Conservation (phyloP, 257 asterid species). For the Eucommia ulmoides region DNA sequence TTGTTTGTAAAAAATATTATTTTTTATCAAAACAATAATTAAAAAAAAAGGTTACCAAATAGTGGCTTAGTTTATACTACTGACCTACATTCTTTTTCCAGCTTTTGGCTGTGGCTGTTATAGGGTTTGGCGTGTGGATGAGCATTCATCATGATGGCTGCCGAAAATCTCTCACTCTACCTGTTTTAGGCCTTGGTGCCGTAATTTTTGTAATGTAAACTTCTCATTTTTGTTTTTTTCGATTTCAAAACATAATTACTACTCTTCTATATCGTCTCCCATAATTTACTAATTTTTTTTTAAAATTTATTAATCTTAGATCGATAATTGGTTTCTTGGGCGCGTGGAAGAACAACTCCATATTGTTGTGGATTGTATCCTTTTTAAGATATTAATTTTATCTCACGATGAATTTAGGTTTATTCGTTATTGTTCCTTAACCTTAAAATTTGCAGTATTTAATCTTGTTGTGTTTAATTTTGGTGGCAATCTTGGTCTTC, state of each 20-base stretch:
- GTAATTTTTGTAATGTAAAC: constrained; percentile 61
- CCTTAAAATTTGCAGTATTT: constrained; percentile 48
- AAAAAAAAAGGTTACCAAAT: too few relatives aligned
- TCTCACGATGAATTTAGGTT: constrained; percentile 2
- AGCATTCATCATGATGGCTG: constrained; percentile 71
- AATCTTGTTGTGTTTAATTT: constrained; percentile 55
- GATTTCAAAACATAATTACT: not conserved
- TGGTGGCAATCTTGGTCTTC: constrained; percentile 86
- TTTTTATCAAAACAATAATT: not conserved
- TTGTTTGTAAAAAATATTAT: not conserved
- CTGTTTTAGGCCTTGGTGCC: constrained; percentile 76
- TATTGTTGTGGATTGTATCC: constrained; percentile 93
- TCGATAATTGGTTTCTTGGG: constrained; percentile 75
- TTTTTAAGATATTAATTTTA: constrained; percentile 7
- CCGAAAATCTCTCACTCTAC: constrained; percentile 66
- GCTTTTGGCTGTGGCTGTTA: constrained; percentile 60
- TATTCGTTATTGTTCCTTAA: constrained; percentile 33
- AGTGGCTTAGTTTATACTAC: constrained; percentile 3
- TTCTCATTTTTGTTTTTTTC: not conserved
- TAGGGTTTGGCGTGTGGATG: constrained; percentile 91
- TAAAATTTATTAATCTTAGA: too few relatives aligned
- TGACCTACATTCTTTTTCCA: constrained; percentile 15
- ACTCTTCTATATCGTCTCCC: too few relatives aligned
- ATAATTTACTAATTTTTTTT: too few relatives aligned
- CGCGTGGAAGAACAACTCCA: constrained; percentile 67